Evolutionary conservation across 129 eudicot species (phyloP).

Genomic region (Glebionis coronaria): DNA sequence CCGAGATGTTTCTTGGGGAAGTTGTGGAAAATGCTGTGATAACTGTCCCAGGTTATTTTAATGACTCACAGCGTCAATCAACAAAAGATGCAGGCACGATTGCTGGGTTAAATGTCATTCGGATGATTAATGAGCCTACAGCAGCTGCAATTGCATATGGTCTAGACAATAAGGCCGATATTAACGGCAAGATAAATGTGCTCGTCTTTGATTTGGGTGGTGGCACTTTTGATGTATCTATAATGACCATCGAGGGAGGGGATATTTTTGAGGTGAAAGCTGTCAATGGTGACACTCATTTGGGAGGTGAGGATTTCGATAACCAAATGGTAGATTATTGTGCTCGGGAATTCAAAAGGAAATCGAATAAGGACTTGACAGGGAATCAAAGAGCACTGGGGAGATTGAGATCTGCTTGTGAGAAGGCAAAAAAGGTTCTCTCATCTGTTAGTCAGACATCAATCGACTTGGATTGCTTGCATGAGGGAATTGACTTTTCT

Average conservation of each 20-base stretch:
- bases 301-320: slow-evolving; percentile 32
- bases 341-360: slow-evolving; percentile 10
- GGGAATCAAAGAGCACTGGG: slow-evolving; percentile 17
- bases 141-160: slow-evolving; percentile 32
- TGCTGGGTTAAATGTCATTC: slow-evolving; percentile 1
- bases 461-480: slow-evolving; percentile 22
- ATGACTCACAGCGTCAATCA: neutral
- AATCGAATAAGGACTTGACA: slow-evolving; percentile 9
- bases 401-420: slow-evolving; percentile 24
- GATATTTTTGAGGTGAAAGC: slow-evolving; percentile 23
- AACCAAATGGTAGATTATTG: slow-evolving; percentile 22
- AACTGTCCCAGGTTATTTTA: too few relatives aligned
- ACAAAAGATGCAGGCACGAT: slow-evolving; percentile 4
- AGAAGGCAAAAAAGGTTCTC: slow-evolving; percentile 23
- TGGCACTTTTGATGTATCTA: slow-evolving; percentile 36
- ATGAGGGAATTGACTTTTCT: slow-evolving; percentile 15
- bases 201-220: slow-evolving; percentile 32
- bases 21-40: too few relatives aligned
- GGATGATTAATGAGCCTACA: slow-evolving; percentile 15
- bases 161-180: slow-evolving; percentile 7
- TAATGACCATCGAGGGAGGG: slow-evolving; percentile 10
- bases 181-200: slow-evolving; percentile 5
- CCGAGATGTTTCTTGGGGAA: too few relatives aligned
- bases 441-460: slow-evolving; percentile 10
- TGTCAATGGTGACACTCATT: slow-evolving; percentile 30